phyloP scores from a whole-genome alignment of 2,329 filamentous ascomycete species.

The Triangularia setosa region DNA sequence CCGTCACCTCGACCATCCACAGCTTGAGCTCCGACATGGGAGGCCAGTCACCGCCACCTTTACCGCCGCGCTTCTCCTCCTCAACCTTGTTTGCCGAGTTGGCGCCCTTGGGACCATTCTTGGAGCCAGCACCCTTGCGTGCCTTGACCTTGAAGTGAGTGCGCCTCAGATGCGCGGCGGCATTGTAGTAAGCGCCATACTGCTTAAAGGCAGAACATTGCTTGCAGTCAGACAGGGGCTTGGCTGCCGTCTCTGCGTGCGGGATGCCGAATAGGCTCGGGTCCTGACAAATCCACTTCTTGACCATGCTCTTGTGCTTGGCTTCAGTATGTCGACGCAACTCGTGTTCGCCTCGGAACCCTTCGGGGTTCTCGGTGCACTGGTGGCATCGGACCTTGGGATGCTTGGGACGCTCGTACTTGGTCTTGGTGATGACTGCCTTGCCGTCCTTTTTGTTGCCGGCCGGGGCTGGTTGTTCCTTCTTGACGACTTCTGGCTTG shows the following conservation, averaged over 20 bases:
- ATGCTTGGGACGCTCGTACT: slow-evolving; percentile 61
- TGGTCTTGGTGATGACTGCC: slow-evolving; percentile 39
- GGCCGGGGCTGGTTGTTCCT: slow-evolving; percentile 17
- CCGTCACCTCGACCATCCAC: slow-evolving; percentile 56
- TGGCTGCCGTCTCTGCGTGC: slow-evolving; percentile 48
- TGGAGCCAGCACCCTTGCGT: slow-evolving; percentile 37
- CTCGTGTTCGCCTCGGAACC: slow-evolving; percentile 85
- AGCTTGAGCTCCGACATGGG: slow-evolving; percentile 54
- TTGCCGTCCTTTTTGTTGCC: slow-evolving; percentile 41
- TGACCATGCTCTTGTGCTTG: slow-evolving; percentile 58
- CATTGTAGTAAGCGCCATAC: slow-evolving; percentile 93
- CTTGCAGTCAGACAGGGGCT: slow-evolving; percentile 76
- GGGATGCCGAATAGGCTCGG: slow-evolving; percentile 40
- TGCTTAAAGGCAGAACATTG: slow-evolving; percentile 71
- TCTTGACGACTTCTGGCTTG: slow-evolving; percentile 37
- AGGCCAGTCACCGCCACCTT: slow-evolving; percentile 52
- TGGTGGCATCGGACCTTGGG: slow-evolving; percentile 66
- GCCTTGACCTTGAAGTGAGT: slow-evolving; percentile 76
- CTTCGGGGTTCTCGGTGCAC: slow-evolving; percentile 69
- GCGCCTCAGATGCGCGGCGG: slow-evolving; percentile 81
- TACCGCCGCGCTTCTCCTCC: slow-evolving; percentile 52
- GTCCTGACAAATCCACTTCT: slow-evolving; percentile 57
- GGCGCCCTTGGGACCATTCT: slow-evolving; percentile 24
- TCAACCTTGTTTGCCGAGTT: slow-evolving; percentile 23
- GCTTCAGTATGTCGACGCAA: slow-evolving; percentile 62